A percentile compares a stretch with the other conserved stretches of the same genome.
phyloP scores from a whole-genome alignment of 202 grass and related monocot genomes.

The Tripidium arundinaceum region DNA sequence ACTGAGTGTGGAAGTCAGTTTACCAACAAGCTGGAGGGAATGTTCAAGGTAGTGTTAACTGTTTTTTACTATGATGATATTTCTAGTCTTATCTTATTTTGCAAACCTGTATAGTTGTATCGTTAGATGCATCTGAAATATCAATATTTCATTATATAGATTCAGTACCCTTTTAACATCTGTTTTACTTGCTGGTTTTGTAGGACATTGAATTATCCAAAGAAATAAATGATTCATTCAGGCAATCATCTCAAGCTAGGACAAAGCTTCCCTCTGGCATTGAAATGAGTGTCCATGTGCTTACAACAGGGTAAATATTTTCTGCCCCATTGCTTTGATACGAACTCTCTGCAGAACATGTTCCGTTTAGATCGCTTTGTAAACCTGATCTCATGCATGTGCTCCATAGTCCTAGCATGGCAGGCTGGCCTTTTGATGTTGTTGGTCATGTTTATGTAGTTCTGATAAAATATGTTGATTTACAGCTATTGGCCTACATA shows the following conservation, averaged over 20 bases:
- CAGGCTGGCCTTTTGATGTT: slow-evolving; percentile 18
- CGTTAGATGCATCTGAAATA: neutral
- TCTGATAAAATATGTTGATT: slow-evolving; percentile 40
- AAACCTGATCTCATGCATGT: neutral
- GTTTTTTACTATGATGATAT: slow-evolving; percentile 18
- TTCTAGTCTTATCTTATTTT: slow-evolving; percentile 14
- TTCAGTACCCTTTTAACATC: neutral
- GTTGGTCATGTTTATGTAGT: neutral
- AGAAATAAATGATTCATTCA: slow-evolving; percentile 99
- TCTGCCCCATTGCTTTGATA: neutral
- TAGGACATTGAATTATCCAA: slow-evolving; percentile 97
- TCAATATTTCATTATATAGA: slow-evolving; percentile 12
- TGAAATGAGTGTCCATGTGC: slow-evolving; percentile 99
- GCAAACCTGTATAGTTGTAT: neutral
- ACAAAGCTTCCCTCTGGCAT: slow-evolving; percentile 96
- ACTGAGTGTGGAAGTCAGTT: slow-evolving; percentile 99
- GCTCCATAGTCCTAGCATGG: slow-evolving; percentile 10
- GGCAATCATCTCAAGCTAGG: slow-evolving; percentile 97
- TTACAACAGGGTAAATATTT: slow-evolving; percentile 81
- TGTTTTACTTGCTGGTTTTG: slow-evolving; percentile 2
- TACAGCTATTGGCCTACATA: slow-evolving; percentile 99
- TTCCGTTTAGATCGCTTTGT: neutral
- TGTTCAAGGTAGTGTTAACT: slow-evolving; percentile 84
- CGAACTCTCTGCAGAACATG: neutral
- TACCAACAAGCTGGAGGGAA: slow-evolving; percentile 99